These are phyloP conservation scores for Melaleuca alternifolia DNA, from an alignment of 345 rosid species.

Conservation along the genomic window DNA sequence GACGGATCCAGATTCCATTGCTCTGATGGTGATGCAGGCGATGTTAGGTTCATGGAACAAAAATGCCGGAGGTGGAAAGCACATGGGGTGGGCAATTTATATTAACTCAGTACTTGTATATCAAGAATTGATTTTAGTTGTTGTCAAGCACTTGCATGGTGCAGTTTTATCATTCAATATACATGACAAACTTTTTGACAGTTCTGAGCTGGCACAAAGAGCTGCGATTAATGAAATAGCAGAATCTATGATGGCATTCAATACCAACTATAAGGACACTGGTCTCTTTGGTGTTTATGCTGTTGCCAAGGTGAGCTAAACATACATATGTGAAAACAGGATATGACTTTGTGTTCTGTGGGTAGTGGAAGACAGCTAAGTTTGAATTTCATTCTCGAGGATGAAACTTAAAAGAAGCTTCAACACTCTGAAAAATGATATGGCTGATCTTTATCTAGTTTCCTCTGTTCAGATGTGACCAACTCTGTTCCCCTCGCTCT, in stretches of 20 bases:
- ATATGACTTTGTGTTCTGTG: neutral
- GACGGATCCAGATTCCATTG: conserved; percentile 96
- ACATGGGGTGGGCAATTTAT: conserved; percentile 73
- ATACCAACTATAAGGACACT: conserved; percentile 97
- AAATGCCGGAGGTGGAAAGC: conserved; percentile 85
- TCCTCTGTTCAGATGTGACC: neutral
- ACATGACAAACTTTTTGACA: conserved; percentile 17
- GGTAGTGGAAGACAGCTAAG: neutral
- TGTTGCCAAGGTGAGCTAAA: conserved; percentile 74
- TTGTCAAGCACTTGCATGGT: neutral
- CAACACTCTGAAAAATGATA: neutral
- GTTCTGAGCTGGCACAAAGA: conserved; percentile 85
- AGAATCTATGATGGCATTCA: conserved; percentile 96
- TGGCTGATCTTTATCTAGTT: neutral
- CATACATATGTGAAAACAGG: neutral
- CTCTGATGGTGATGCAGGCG: conserved; percentile 97
- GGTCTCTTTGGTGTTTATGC: conserved; percentile 98
- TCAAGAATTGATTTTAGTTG: neutral
- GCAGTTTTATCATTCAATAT: conserved; percentile 3
- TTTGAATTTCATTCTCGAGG: neutral
- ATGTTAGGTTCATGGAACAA: conserved; percentile 98
- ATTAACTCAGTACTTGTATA: neutral
- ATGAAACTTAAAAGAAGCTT: neutral
- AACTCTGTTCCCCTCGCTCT: neutral
- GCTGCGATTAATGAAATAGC: conserved; percentile 83